Evolutionary conservation across 225 moss, liverwort and hornwort genomes (phyloP).

Genomic region (Pseudoscleropodium purum): DNA sequence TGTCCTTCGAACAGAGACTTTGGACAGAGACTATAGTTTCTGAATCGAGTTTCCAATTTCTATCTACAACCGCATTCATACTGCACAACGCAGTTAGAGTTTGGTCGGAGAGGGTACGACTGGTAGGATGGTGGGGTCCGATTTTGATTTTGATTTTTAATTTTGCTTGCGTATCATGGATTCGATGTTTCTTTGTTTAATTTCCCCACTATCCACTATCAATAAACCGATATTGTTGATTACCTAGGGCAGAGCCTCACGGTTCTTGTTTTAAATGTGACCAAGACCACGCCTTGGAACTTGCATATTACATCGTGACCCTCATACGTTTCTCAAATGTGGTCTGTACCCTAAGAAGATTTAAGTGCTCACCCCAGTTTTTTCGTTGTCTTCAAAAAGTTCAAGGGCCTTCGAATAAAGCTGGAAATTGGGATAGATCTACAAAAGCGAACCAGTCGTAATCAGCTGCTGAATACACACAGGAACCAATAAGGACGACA

Average conservation of each 20-base stretch:
- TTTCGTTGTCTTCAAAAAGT: constrained; percentile 73
- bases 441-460: constrained; percentile 4
- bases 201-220: background rate
- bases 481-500: background rate
- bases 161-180: background rate
- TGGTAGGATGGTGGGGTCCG: background rate
- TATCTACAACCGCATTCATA: background rate
- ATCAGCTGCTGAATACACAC: background rate
- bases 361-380: constrained; percentile 44
- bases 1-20: background rate
- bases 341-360: background rate
- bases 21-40: background rate
- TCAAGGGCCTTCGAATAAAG: constrained; percentile 80
- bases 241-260: background rate
- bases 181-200: background rate
- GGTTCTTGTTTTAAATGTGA: background rate
- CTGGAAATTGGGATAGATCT: constrained; percentile 78
- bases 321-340: background rate
- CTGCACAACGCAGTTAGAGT: background rate
- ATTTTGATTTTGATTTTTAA: background rate
- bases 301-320: background rate
- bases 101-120: background rate
- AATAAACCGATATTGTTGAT: background rate
- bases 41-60: background rate
- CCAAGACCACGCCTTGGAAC: background rate